Percentiles rank a stretch among this genome's conserved stretches.
Conservation (phyloP, 2,329 filamentous ascomycete genomes). For the Xylaria digitata region DNA sequence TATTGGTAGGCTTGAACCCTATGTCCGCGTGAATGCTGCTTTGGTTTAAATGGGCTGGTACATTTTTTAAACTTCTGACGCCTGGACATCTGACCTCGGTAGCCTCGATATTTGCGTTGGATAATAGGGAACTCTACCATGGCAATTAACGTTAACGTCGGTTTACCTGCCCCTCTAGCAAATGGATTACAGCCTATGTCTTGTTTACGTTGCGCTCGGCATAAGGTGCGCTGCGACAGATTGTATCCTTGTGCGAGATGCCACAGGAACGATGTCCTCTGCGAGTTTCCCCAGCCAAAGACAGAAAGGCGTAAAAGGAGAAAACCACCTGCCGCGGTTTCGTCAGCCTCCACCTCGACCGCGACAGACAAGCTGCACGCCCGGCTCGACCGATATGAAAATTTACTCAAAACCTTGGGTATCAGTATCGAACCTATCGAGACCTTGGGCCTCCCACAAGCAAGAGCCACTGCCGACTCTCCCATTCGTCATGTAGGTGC, state of each 20-base stretch:
- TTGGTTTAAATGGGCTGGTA: too few relatives aligned
- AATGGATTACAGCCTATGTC: slow-evolving; percentile 13
- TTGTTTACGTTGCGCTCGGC: slow-evolving; percentile 17
- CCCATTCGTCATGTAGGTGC: too few relatives aligned
- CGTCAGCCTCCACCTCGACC: background rate
- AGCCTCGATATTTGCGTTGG: too few relatives aligned
- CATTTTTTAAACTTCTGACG: too few relatives aligned
- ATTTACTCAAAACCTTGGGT: background rate
- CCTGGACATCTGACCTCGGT: too few relatives aligned
- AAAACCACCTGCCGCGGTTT: slow-evolving; percentile 1
- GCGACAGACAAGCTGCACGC: slow-evolving; percentile 5
- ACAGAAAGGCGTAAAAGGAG: slow-evolving; percentile 18
- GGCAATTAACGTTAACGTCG: too few relatives aligned
- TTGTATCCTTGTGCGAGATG: slow-evolving; percentile 19
- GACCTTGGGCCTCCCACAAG: too few relatives aligned
- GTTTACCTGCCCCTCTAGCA: slow-evolving; percentile 6
- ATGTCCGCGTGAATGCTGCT: too few relatives aligned
- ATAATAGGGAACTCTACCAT: too few relatives aligned
- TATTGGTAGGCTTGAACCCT: too few relatives aligned
- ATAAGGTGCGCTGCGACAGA: slow-evolving; percentile 20
- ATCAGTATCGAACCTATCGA: too few relatives aligned
- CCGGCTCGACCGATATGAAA: slow-evolving; percentile 22
- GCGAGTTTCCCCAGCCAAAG: slow-evolving; percentile 20
- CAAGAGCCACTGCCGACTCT: too few relatives aligned
- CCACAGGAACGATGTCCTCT: slow-evolving; percentile 11